Conservation (phyloP, 2,329 filamentous ascomycete genomes). For the Penicillium psychrosexuale region DNA sequence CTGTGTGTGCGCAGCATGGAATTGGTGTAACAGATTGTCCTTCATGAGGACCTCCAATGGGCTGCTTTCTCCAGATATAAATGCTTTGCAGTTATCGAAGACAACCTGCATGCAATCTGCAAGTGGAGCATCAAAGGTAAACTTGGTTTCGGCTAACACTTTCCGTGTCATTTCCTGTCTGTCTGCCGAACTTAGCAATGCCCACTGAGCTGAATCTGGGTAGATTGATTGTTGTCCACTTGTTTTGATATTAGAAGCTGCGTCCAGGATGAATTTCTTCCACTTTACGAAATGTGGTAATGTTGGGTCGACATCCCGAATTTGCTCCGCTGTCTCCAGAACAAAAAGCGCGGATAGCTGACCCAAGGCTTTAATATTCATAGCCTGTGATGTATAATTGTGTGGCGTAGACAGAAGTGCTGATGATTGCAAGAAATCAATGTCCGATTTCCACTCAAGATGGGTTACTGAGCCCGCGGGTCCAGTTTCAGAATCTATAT, state of each 20-base stretch:
- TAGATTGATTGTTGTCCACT: background rate
- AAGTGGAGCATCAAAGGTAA: constrained; percentile 6
- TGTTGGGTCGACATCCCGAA: background rate
- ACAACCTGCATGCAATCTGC: background rate
- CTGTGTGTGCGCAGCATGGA: constrained; percentile 7
- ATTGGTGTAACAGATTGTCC: constrained; percentile 1
- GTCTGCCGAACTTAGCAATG: background rate
- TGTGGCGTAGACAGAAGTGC: background rate
- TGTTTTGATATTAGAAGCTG: background rate
- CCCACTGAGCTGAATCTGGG: background rate
- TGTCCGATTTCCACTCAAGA: constrained; percentile 3
- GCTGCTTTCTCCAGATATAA: background rate
- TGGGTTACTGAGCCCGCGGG: background rate
- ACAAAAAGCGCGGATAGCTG: background rate
- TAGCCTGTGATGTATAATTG: background rate
- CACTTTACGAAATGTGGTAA: background rate
- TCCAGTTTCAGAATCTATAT: background rate
- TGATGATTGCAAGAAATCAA: background rate
- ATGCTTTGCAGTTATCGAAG: background rate
- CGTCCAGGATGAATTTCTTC: background rate
- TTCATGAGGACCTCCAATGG: constrained; percentile 8
- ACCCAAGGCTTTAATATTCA: constrained; percentile 2
- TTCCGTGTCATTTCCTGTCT: background rate
- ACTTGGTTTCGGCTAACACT: background rate
- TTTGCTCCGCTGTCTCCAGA: background rate